Percentiles rank a stretch among this genome's conserved stretches.
Evolutionary conservation across 2,329 filamentous ascomycete genomes (phyloP).

Genomic region (Fusarium continuum): DNA sequence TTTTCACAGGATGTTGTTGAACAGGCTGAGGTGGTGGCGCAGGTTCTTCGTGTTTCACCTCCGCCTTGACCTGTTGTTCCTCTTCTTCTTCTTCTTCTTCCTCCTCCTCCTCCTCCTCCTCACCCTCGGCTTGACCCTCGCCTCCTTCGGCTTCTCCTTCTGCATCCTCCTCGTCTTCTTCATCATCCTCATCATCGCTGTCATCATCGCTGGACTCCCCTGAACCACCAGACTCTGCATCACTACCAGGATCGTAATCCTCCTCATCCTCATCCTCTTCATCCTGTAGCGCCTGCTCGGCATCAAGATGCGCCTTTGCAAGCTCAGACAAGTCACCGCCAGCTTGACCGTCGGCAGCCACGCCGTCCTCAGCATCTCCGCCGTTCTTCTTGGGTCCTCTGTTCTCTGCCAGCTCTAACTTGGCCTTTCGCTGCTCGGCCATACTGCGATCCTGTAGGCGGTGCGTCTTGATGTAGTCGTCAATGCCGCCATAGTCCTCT

Average conservation of each 20-base stretch:
- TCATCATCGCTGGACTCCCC: slow-evolving; percentile 64
- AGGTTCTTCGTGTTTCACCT: slow-evolving; percentile 16
- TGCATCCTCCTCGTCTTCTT: slow-evolving; percentile 49
- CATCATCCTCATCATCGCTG: slow-evolving; percentile 53
- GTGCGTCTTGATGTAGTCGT: slow-evolving; percentile 69
- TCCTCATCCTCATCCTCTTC: slow-evolving; percentile 73
- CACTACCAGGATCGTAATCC: slow-evolving; percentile 71
- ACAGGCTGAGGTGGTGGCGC: slow-evolving; percentile 8
- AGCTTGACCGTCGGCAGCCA: slow-evolving; percentile 46
- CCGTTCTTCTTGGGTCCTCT: slow-evolving; percentile 57
- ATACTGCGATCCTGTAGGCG: slow-evolving; percentile 73
- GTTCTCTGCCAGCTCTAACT: slow-evolving; percentile 69
- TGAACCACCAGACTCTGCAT: slow-evolving; percentile 67
- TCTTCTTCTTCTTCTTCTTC: slow-evolving; percentile 39
- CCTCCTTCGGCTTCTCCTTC: slow-evolving; percentile 43
- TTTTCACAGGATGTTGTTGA: slow-evolving; percentile 36
- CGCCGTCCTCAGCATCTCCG: slow-evolving; percentile 51
- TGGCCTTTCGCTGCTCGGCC: slow-evolving; percentile 73
- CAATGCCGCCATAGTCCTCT: slow-evolving; percentile 71
- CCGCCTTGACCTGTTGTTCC: slow-evolving; percentile 29
- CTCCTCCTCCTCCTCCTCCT: slow-evolving; percentile 33
- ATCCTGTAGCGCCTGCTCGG: slow-evolving; percentile 64
- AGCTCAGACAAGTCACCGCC: slow-evolving; percentile 58
- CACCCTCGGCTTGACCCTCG: slow-evolving; percentile 30
- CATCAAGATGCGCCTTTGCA: slow-evolving; percentile 59